Evolutionary conservation across 2,329 filamentous ascomycete species (phyloP).

Genomic region (Colletotrichum sansevieriae): DNA sequence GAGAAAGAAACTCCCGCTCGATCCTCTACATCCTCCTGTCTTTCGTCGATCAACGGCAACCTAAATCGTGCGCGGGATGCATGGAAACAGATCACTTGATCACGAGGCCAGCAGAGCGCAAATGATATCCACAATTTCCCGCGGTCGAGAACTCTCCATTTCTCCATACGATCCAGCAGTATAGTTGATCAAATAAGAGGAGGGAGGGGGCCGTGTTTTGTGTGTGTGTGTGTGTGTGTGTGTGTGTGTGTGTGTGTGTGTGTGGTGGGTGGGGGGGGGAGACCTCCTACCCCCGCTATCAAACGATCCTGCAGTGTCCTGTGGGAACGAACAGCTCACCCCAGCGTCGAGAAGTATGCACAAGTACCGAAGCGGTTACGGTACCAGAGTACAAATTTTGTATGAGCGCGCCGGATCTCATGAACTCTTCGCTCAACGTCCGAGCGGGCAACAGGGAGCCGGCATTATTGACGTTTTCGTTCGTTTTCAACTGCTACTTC

Average conservation of each 20-base stretch:
- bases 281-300: background rate
- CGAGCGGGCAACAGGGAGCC: slow-evolving; percentile 8
- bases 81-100: slow-evolving; percentile 30
- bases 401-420: slow-evolving; percentile 8
- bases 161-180: slow-evolving; percentile 20
- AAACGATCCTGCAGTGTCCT: slow-evolving; percentile 5
- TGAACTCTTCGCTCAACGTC: slow-evolving; percentile 10
- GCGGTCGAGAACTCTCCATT: background rate
- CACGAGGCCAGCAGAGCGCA: background rate
- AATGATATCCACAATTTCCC: background rate
- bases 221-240: background rate
- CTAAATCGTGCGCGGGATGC: slow-evolving; percentile 28
- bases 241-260: background rate
- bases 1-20: background rate
- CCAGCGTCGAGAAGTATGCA: background rate
- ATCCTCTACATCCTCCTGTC: background rate
- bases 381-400: slow-evolving; percentile 2
- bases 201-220: slow-evolving; percentile 15
- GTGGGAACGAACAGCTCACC: background rate
- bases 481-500: slow-evolving; percentile 34
- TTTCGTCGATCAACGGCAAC: slow-evolving; percentile 32
- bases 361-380: background rate
- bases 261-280: too few relatives aligned
- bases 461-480: slow-evolving; percentile 14
- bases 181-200: slow-evolving; percentile 19